phyloP scores from a whole-genome alignment of 345 rosid genomes.

The Sonneratia caseolaris region DNA sequence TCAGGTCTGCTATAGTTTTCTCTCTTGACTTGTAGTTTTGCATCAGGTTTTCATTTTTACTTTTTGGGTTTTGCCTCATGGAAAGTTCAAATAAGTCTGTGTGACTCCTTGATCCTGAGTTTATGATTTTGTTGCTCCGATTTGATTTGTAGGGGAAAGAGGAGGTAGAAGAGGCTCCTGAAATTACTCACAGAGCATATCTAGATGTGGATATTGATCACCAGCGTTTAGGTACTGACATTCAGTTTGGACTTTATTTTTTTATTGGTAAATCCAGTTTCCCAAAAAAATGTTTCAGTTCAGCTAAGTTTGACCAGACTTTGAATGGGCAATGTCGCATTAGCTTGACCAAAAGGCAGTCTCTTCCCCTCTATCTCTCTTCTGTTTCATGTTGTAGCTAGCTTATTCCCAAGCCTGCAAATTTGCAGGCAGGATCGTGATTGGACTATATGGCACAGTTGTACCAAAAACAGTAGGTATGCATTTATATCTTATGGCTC shows the following conservation, averaged over 20 bases:
- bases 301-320: background rate
- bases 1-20: background rate
- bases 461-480: slow-evolving; percentile 95
- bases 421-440: slow-evolving; percentile 83
- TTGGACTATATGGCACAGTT: slow-evolving; percentile 80
- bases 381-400: background rate
- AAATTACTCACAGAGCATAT: slow-evolving; percentile 84
- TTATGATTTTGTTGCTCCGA: slow-evolving; percentile 1
- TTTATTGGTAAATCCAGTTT: background rate
- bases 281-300: background rate
- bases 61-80: too few relatives aligned
- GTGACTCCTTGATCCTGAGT: background rate
- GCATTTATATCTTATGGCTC: background rate
- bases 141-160: background rate
- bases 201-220: slow-evolving; percentile 88
- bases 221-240: slow-evolving; percentile 67
- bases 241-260: background rate
- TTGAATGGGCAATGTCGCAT: background rate
- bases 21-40: too few relatives aligned
- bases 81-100: background rate
- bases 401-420: background rate
- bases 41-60: too few relatives aligned
- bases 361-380: background rate
- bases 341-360: background rate
- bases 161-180: slow-evolving; percentile 27